These are phyloP conservation scores for Otatea glauca DNA, from an alignment of 176 grass and related monocot species.

Conservation along the genomic window DNA sequence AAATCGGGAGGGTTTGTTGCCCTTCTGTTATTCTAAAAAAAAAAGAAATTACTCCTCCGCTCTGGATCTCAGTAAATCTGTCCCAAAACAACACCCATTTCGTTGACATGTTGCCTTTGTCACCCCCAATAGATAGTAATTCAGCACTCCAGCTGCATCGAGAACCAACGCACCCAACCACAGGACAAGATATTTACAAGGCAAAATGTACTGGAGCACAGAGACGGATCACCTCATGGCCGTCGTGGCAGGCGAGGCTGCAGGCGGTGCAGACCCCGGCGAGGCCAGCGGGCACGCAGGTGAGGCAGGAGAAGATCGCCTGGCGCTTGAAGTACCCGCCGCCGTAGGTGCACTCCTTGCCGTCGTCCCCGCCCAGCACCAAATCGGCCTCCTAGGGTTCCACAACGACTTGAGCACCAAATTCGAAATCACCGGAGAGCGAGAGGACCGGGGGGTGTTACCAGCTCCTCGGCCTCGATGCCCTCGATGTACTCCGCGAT, in stretches of 20 bases:
- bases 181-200: background rate
- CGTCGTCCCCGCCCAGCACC: slow-evolving; percentile 93
- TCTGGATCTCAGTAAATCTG: background rate
- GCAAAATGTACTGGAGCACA: background rate
- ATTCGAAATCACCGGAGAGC: background rate
- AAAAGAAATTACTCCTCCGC: too few species aligned
- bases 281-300: slow-evolving; percentile 73
- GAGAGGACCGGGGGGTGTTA: background rate
- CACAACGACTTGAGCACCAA: slow-evolving; percentile 5
- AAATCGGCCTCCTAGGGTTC: slow-evolving; percentile 85
- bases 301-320: slow-evolving; percentile 97
- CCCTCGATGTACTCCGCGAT: slow-evolving; percentile 88
- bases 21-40: too few species aligned
- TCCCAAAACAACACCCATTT: background rate
- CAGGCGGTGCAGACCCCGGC: slow-evolving; percentile 94
- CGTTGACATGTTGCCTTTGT: too few species aligned
- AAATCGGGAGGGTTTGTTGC: too few species aligned
- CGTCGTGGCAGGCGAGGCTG: slow-evolving; percentile 92
- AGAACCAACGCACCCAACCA: background rate
- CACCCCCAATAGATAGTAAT: background rate
- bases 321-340: slow-evolving; percentile 90
- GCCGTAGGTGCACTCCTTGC: slow-evolving; percentile 92
- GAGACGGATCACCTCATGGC: slow-evolving; percentile 71
- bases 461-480: slow-evolving; percentile 89
- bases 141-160: background rate